phyloP scores from a whole-genome alignment of 768 basidiomycete species.

The Chiua virens region DNA sequence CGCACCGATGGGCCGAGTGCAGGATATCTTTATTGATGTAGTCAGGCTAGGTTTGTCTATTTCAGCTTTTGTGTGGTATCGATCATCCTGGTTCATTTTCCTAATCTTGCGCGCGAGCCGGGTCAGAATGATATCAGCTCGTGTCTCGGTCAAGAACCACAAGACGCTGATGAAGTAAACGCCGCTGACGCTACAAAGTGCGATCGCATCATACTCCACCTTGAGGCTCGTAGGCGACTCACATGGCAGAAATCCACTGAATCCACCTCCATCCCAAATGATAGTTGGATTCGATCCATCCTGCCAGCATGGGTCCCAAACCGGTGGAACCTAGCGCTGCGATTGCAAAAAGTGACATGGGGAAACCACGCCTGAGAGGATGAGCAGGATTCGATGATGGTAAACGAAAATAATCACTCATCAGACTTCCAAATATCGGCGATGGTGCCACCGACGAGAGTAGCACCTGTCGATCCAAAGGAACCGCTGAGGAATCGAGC shows the following conservation, averaged over 20 bases:
- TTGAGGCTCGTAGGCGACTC: constrained; percentile 3
- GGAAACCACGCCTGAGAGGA: constrained; percentile 60
- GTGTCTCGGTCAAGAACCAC: constrained; percentile 69
- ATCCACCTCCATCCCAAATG: constrained; percentile 79
- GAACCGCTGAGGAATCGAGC: constrained; percentile 65
- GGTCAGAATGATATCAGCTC: constrained; percentile 69
- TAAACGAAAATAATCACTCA: constrained; percentile 43
- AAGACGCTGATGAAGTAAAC: constrained; percentile 49
- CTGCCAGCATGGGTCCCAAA: constrained; percentile 60
- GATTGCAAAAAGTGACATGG: constrained; percentile 73
- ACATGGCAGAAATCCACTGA: constrained; percentile 78
- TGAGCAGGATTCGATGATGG: constrained; percentile 7
- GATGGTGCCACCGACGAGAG: constrained; percentile 77
- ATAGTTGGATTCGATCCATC: constrained; percentile 63
- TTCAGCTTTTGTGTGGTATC: constrained; percentile 64
- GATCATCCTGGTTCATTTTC: constrained; percentile 59
- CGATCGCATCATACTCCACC: not conserved
- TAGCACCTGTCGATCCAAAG: constrained; percentile 67
- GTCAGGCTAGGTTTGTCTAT: constrained; percentile 55
- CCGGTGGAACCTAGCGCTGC: constrained; percentile 61
- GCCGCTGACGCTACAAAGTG: constrained; percentile 46
- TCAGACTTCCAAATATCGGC: constrained; percentile 66
- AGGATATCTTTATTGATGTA: constrained; percentile 65
- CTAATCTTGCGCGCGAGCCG: constrained; percentile 61
- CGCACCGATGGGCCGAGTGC: constrained; percentile 70